Base-by-base conservation (phyloP, 164 flowering plant species). In the Brasenia schreberi region DNA sequence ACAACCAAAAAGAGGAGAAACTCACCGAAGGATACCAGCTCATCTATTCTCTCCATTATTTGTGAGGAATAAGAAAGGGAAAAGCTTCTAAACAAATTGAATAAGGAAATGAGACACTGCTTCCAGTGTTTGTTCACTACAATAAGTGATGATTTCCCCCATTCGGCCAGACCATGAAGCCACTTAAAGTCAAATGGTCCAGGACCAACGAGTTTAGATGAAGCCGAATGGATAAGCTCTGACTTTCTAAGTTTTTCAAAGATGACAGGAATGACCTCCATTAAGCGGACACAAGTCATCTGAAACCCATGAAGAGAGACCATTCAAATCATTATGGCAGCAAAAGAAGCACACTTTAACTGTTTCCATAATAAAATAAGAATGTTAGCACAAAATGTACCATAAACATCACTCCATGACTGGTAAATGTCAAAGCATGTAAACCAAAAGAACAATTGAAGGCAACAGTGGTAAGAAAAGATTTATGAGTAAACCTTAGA, bases 271-370 rank as follows among this genome's bases (percentile, higher is more conserved):
- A 89, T 78, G 64, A 86, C 75, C 82, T 90, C 98, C 73, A 93
- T 90, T 56, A 90, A 17, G 18, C 98, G 96, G 59, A 91, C 80
- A 79, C 92, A 90, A 10, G 96, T 81, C 95, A 90, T 90, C 98
- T 93, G 87, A 64, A 74, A 75, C 60, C 60, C 74, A 70, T 66
- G 69, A 16, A 45, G 61, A 67, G 42, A 62, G 19, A 60, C n/a
- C 9, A 9, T 45, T 45, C 53, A 45, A 12, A 45, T 7, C 53
- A 45, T 23, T 23, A 23, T 23, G 27, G 27, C 27, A 23, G 27
- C 27, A 23, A 23, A 23, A 23, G 27, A 23, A 23, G 27, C 27
- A 23, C 27, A 23, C 27, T 23, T 23, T 23, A 23, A 23, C 27
- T 23, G 27, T 23, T 23, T 23, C 27, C 27, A 23, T 23, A 23